Evolutionary conservation across 768 basidiomycete genomes (phyloP).

Genomic region (Tulasnella sp.): DNA sequence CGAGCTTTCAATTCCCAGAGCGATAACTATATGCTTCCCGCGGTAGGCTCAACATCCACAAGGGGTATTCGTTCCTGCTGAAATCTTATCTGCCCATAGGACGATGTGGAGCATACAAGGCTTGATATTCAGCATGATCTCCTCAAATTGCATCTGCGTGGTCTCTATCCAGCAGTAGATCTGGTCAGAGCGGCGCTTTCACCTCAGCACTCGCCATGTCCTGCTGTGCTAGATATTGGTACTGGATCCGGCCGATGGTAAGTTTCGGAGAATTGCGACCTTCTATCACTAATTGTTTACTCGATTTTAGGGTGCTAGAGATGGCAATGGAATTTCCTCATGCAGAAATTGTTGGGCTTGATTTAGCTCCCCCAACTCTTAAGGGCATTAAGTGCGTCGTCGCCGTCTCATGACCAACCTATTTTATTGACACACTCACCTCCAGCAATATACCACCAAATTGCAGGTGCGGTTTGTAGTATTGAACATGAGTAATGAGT

Average conservation of each 20-base stretch:
- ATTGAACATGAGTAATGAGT: no score
- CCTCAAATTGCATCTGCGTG: neutral
- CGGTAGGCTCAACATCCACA: no score
- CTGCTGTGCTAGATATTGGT: conserved; percentile 15
- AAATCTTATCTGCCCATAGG: no score
- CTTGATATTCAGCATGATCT: conserved; percentile 5
- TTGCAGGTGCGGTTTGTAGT: no score
- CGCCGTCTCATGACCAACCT: no score
- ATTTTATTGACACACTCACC: no score
- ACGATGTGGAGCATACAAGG: neutral
- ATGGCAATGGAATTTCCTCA: conserved; percentile 12
- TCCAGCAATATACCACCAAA: no score
- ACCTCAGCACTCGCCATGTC: conserved; percentile 1
- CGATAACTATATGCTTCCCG: conserved; percentile 9
- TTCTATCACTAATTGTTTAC: no score
- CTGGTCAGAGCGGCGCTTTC: conserved; percentile 12
- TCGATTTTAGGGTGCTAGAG: conserved; percentile 9
- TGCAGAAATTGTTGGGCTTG: conserved; percentile 10
- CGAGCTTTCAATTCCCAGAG: conserved; percentile 11
- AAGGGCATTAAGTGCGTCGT: no score
- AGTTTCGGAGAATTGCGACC: conserved; percentile 10
- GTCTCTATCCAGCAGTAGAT: conserved; percentile 10
- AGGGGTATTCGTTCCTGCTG: no score
- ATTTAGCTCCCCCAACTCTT: conserved; percentile 10
- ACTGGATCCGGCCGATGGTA: conserved; percentile 16